Evolutionary conservation across 257 asterid species (phyloP), one percentile per base, ranked within the genome.

Genomic region (Petrea volubilis): DNA sequence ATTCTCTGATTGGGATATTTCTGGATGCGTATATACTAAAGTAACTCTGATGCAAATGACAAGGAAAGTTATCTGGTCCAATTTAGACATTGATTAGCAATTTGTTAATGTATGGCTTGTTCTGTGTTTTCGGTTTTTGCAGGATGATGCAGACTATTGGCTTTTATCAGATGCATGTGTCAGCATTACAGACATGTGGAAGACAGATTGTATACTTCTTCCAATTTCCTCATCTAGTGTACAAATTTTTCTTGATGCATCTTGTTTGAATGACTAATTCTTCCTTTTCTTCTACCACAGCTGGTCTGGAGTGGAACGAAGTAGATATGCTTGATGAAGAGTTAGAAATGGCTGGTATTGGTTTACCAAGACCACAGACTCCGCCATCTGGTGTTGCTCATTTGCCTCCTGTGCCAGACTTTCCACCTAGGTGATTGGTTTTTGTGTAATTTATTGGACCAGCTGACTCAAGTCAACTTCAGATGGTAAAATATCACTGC

Each of bases 181-280:
- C 79, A 94, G 99, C 91, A 83, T 89, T 55, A 90, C 99, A 17
- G 96, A 94, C 78, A 83, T 94, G 96, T 94, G 99, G 98, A 86
- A 83, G 80, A 74, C 86, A n/a, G 98, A 89, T 70, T 73, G 97
- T 93, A 87, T 69, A 52, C 81, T 77, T 68, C 71, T 74, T 53
- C 56, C 17, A 11, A 20, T 78, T 13, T 51, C 52, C 62, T 25
- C 34, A 40, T 62, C 25, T 52, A 50, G 27, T 72, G 29, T 17
- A 34, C 33, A 28, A n/a, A 53, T 24, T 49, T 59, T 15, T 11
- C 36, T 34, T 18, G 9, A 31, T 4, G 47, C 28, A 10, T 60
- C 25, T 61, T 36, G 44, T 61, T 33, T 61, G 67, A 38, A 61
- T 3, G 31, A 13, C 34, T 34, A 18, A 60, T 38, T 70, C 77